A percentile compares a stretch with the other conserved stretches of the same genome.
Evolutionary conservation across 805 yeast genomes (phyloP).

Genomic region (Kuraishia floccosa): DNA sequence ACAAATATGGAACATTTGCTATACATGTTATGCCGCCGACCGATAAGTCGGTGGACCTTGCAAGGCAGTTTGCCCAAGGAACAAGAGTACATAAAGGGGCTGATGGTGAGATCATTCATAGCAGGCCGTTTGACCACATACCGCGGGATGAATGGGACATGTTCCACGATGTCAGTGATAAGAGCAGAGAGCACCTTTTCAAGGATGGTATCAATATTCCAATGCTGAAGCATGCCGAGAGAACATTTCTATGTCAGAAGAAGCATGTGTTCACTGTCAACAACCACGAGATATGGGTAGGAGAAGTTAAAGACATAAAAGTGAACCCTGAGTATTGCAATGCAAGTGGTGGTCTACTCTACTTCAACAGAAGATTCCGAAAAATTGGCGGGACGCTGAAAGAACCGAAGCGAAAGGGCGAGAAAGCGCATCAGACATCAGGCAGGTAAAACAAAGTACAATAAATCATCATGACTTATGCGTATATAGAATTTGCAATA

Average conservation of each 20-base stretch:
- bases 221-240: slow-evolving; percentile 42
- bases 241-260: slow-evolving; percentile 51
- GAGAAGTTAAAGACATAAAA: slow-evolving; percentile 52
- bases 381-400: slow-evolving; percentile 15
- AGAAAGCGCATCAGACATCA: too few species aligned
- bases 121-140: slow-evolving; percentile 44
- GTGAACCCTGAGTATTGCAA: slow-evolving; percentile 13
- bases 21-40: slow-evolving; percentile 67
- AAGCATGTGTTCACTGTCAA: slow-evolving; percentile 45
- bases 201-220: slow-evolving; percentile 31
- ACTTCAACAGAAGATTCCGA: slow-evolving; percentile 55
- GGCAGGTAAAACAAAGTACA: too few species aligned
- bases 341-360: slow-evolving; percentile 53
- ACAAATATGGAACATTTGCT: slow-evolving; percentile 48
- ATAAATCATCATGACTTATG: too few species aligned
- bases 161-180: slow-evolving; percentile 11
- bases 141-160: slow-evolving; percentile 22
- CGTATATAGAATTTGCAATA: too few species aligned
- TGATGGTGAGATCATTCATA: slow-evolving; percentile 15
- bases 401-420: too few species aligned
- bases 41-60: slow-evolving; percentile 39
- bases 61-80: slow-evolving; percentile 53
- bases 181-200: slow-evolving; percentile 4
- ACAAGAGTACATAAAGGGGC: slow-evolving; percentile 33
- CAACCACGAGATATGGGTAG: slow-evolving; percentile 90